Percentiles rank a stretch among this genome's conserved stretches.
Evolutionary conservation across 176 grass and related monocot genomes (phyloP).

Genomic region (Carex cristatella): DNA sequence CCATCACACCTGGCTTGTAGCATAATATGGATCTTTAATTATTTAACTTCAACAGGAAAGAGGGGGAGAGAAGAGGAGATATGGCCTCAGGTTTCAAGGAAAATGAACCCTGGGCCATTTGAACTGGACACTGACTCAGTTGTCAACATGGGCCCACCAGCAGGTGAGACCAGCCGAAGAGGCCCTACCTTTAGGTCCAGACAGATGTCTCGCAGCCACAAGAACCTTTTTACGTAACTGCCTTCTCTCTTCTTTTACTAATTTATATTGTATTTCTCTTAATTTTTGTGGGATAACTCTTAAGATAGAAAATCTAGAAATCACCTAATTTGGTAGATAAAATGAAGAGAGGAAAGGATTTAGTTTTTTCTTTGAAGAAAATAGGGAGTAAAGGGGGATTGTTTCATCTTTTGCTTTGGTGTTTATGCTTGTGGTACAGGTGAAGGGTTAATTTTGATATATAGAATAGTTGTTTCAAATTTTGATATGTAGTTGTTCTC

Average conservation of each 20-base stretch:
- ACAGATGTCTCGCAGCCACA: conserved; percentile 36
- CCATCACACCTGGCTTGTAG: conserved; percentile 31
- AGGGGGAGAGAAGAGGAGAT: conserved; percentile 58
- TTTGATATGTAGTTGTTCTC: neutral
- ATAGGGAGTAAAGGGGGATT: neutral
- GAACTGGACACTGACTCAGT: conserved; percentile 48
- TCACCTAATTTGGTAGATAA: neutral
- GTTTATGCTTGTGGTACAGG: neutral
- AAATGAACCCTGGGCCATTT: conserved; percentile 37
- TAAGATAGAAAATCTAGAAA: neutral
- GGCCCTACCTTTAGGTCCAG: conserved; percentile 30
- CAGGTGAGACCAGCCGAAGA: conserved; percentile 38
- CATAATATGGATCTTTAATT: conserved; percentile 37
- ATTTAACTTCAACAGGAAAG: conserved; percentile 62
- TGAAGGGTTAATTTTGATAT: neutral
- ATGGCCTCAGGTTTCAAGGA: conserved; percentile 60
- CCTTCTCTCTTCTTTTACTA: neutral
- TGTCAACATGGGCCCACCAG: conserved; percentile 39
- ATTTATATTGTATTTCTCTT: neutral
- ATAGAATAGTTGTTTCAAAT: neutral
- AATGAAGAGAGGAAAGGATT: neutral
- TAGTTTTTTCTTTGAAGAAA: neutral
- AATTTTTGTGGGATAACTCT: neutral
- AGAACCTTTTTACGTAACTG: conserved; percentile 58
- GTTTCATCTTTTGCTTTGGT: neutral